Percentiles rank a stretch among this genome's conserved stretches.
Evolutionary conservation across 75 land plant species (phyloP).

Genomic region (Azolla pinnata): DNA sequence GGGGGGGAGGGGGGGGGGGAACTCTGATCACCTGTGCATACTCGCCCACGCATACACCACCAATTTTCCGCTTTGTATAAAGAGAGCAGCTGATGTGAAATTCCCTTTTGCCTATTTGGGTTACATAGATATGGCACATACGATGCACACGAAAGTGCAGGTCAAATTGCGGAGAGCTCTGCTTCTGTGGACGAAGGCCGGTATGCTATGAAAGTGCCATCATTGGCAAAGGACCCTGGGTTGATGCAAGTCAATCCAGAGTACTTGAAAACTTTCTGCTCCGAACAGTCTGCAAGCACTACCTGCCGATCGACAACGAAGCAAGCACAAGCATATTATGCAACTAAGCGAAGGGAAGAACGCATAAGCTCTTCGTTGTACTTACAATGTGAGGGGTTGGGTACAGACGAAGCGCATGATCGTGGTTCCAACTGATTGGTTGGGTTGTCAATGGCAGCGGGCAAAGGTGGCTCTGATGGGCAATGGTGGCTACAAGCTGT

Average conservation of each 20-base stretch:
- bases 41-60: too few species aligned
- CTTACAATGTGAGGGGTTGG: slow-evolving; percentile 90
- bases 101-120: too few species aligned
- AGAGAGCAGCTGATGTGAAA: too few species aligned
- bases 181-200: slow-evolving; percentile 85
- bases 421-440: slow-evolving; percentile 96
- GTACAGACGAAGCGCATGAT: slow-evolving; percentile 75
- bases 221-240: slow-evolving; percentile 94
- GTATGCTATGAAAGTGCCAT: slow-evolving; percentile 81
- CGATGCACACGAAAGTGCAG: too few species aligned
- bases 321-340: too few species aligned
- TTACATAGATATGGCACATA: too few species aligned
- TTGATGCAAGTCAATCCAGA: slow-evolving; percentile 89
- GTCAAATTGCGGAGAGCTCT: slow-evolving; percentile 68
- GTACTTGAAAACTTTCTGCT: slow-evolving; percentile 80
- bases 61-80: too few species aligned
- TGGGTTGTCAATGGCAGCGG: slow-evolving; percentile 91
- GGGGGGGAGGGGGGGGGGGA: too few species aligned
- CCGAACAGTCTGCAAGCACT: slow-evolving; percentile 71
- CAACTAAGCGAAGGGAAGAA: too few species aligned
- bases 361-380: too few species aligned
- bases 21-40: too few species aligned
- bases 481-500: slow-evolving; percentile 94
- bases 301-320: too few species aligned
- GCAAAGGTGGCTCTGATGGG: slow-evolving; percentile 97